A percentile compares a stretch with the other conserved stretches of the same genome.
Conservation (phyloP, 2,329 filamentous ascomycete species). For the Neoascochyta sp. region DNA sequence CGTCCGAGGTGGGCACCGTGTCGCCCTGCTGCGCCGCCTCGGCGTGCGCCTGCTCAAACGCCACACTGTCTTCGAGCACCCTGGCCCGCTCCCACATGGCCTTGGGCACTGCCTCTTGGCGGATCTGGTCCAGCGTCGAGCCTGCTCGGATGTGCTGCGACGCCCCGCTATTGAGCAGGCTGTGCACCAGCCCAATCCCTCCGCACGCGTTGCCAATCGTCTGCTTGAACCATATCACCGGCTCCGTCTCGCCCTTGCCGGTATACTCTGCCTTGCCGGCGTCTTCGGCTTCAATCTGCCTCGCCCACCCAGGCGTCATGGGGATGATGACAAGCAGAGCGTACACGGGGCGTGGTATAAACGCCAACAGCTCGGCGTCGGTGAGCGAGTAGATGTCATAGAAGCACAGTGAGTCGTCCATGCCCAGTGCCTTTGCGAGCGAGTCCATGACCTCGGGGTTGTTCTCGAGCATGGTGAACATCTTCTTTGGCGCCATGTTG, state of each 20-base stretch:
- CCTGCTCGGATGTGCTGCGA: slow-evolving; percentile 42
- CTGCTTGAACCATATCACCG: slow-evolving; percentile 58
- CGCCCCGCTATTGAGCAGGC: slow-evolving; percentile 50
- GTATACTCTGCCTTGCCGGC: slow-evolving; percentile 43
- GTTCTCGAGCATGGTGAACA: slow-evolving; percentile 44
- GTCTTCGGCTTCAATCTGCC: slow-evolving; percentile 43
- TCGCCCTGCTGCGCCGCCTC: slow-evolving; percentile 44
- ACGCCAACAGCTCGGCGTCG: slow-evolving; percentile 48
- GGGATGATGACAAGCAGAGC: slow-evolving; percentile 55
- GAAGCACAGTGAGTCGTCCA: slow-evolving; percentile 48
- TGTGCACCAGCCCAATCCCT: slow-evolving; percentile 55
- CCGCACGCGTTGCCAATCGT: slow-evolving; percentile 59
- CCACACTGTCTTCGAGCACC: slow-evolving; percentile 49
- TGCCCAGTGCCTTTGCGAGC: slow-evolving; percentile 49
- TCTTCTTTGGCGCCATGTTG: slow-evolving; percentile 27
- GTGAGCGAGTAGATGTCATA: slow-evolving; percentile 54
- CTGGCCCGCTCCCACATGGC: slow-evolving; percentile 46
- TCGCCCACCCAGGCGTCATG: slow-evolving; percentile 35
- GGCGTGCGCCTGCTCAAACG: slow-evolving; percentile 44
- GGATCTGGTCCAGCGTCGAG: slow-evolving; percentile 46
- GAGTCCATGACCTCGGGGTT: slow-evolving; percentile 54
- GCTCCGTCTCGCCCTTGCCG: slow-evolving; percentile 48
- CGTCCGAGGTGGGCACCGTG: slow-evolving; percentile 27
- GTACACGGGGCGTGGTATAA: slow-evolving; percentile 52
- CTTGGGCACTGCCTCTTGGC: slow-evolving; percentile 45